phyloP scores from a whole-genome alignment of 305 asterid species.

The Fraxinus dipetala region DNA sequence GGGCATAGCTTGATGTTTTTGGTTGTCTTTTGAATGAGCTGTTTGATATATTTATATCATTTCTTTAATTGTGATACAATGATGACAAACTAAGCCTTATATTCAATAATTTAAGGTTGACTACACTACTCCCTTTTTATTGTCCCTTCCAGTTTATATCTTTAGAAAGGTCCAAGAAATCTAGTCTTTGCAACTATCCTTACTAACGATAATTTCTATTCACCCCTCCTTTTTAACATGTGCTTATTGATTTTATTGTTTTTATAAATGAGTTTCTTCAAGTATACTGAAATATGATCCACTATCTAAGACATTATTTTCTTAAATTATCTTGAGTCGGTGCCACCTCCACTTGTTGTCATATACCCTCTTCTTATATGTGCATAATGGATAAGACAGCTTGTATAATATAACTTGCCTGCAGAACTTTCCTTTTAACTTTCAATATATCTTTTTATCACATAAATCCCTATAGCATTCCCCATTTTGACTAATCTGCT shows the following conservation, averaged over 20 bases:
- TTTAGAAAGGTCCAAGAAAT: background rate
- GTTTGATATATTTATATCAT: background rate
- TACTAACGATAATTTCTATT: background rate
- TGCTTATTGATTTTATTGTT: background rate
- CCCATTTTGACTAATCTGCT: background rate
- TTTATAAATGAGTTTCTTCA: background rate
- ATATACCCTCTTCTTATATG: background rate
- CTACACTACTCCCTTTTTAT: background rate
- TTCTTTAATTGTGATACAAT: background rate
- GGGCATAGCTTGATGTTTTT: background rate
- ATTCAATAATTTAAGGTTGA: background rate
- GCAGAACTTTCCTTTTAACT: background rate
- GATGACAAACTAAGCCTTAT: background rate
- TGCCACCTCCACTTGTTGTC: background rate
- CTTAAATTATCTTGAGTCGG: background rate
- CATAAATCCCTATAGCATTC: background rate
- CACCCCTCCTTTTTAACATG: background rate
- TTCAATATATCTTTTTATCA: background rate
- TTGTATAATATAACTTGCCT: background rate
- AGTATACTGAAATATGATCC: background rate
- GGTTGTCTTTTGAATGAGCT: background rate
- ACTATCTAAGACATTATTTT: background rate
- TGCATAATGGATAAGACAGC: background rate
- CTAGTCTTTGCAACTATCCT: background rate
- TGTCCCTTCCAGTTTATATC: background rate